These are phyloP conservation scores for Phytophthora citricola DNA, from an alignment of 352 stramenopile genomes.

Conservation along the genomic window DNA sequence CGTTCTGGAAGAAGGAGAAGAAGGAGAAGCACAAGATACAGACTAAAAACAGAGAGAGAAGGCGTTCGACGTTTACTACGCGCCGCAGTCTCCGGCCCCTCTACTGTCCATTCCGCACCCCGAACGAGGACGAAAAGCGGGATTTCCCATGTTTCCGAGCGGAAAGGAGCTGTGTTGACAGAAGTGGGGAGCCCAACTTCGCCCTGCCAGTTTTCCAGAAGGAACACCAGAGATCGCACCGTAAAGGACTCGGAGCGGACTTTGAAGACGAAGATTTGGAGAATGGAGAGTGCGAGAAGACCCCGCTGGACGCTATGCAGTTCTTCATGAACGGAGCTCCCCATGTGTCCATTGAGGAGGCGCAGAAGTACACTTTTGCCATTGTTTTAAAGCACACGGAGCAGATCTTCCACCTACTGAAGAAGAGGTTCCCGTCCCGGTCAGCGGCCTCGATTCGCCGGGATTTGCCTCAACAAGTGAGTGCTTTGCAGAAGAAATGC, in stretches of 20 bases:
- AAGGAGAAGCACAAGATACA: slow-evolving; percentile 12
- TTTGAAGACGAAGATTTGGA: slow-evolving; percentile 27
- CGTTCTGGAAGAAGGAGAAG: slow-evolving; percentile 18
- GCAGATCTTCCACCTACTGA: slow-evolving; percentile 75
- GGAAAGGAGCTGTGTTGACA: slow-evolving; percentile 61
- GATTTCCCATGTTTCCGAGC: slow-evolving; percentile 36
- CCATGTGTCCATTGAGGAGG: slow-evolving; percentile 85
- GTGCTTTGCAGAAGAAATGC: slow-evolving; percentile 81
- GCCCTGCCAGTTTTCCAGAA: slow-evolving; percentile 48
- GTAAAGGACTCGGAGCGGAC: background rate
- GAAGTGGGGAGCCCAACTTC: slow-evolving; percentile 59
- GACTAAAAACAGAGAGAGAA: background rate
- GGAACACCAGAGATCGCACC: slow-evolving; percentile 10
- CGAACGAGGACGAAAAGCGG: slow-evolving; percentile 28
- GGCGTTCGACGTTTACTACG: slow-evolving; percentile 41
- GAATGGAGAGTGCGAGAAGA: slow-evolving; percentile 12
- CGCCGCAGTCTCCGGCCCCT: slow-evolving; percentile 37
- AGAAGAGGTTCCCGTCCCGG: slow-evolving; percentile 73
- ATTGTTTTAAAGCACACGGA: slow-evolving; percentile 86
- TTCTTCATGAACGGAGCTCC: slow-evolving; percentile 48
- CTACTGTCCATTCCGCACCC: slow-evolving; percentile 23
- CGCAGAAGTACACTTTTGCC: slow-evolving; percentile 90
- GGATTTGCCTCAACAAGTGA: slow-evolving; percentile 75
- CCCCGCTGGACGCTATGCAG: slow-evolving; percentile 32
- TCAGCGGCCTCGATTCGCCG: slow-evolving; percentile 70